Evolutionary conservation across 257 asterid genomes (phyloP), one percentile per base, ranked within the genome.

Genomic region (Fraxinus americana): DNA sequence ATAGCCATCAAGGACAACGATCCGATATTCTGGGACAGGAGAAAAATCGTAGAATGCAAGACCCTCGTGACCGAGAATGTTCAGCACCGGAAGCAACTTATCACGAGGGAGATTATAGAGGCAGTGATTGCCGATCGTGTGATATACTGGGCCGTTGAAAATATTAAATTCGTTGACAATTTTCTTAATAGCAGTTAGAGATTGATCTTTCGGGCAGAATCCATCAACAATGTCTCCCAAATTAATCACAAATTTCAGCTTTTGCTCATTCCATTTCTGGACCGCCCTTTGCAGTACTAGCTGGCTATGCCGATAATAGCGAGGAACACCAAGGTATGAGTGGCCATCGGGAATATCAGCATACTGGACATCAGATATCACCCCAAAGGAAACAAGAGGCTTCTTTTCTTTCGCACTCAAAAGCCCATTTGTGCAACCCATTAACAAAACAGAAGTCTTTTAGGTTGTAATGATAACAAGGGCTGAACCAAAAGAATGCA

Each of bases 61-160:
- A 25, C 85, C 77, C 16, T 87, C 83, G 7, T 30, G 71, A 14
- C 85, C 75, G 4, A 82, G 85, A 79, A 96, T 90, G 81, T 89
- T 90, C 81, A 96, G 70, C 29, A 92, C 32, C 4, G 97, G 97
- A 75, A 92, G 97, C 76, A 96, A 72, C 16, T 84, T 79, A 41
- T 92, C 96, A 16, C 98, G 96, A 65, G 97, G 95, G 81, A 96
- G 96, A 85, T 96, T 96, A 84, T 93, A 96, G 34, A 96, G 97
- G 82, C 98, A 92, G 81, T 96, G 99, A 50, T 93, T 96, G 32
- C 99, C 99, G 45, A 92, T 93, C 93, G 91, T 88, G 94, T 96
- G 98, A 82, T 90, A 87, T 9, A 87, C 92, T 0, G 96, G 92
- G 48, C 99, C 97, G 12, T 82, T 30, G 78, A 86, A 93, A 35